These are phyloP conservation scores for Colletotrichum phormii DNA, from an alignment of 2,329 filamentous ascomycete genomes.

Conservation along the genomic window DNA sequence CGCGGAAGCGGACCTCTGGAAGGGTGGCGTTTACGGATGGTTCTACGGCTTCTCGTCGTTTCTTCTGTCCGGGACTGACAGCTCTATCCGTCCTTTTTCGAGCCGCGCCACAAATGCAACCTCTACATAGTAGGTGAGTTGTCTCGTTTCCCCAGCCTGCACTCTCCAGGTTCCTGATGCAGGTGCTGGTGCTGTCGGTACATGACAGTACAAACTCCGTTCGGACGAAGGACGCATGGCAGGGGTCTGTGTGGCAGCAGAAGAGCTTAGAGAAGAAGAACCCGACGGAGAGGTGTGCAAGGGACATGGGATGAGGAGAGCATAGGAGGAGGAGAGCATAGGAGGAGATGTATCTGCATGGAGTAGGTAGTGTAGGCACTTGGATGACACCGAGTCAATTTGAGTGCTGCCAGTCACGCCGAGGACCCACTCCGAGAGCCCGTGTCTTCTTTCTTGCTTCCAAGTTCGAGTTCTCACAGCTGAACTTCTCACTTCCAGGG, in stretches of 20 bases:
- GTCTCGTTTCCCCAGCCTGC: conserved; percentile 16
- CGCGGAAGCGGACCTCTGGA: background rate
- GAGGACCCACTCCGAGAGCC: conserved; percentile 1
- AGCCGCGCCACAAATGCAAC: conserved; percentile 4
- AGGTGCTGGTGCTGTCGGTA: conserved; percentile 18
- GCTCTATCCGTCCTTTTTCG: background rate
- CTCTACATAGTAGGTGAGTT: background rate
- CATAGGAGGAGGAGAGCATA: background rate
- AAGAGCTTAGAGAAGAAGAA: background rate
- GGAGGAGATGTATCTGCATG: too few species aligned
- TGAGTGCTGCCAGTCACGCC: background rate
- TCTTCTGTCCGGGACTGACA: background rate
- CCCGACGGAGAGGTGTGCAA: background rate
- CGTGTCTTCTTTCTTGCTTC: background rate
- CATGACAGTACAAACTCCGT: conserved; percentile 13
- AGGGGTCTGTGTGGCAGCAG: conserved; percentile 2
- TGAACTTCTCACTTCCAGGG: background rate
- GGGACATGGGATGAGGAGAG: conserved; percentile 13
- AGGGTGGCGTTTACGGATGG: background rate
- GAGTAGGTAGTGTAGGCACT: background rate
- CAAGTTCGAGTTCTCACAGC: too few species aligned
- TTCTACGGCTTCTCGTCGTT: background rate
- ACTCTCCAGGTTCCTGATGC: conserved; percentile 19
- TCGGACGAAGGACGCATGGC: background rate
- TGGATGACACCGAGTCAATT: conserved; percentile 11